These are phyloP conservation scores for Aspergillus leporis DNA, from an alignment of 495 filamentous ascomycete species.

Conservation along the genomic window DNA sequence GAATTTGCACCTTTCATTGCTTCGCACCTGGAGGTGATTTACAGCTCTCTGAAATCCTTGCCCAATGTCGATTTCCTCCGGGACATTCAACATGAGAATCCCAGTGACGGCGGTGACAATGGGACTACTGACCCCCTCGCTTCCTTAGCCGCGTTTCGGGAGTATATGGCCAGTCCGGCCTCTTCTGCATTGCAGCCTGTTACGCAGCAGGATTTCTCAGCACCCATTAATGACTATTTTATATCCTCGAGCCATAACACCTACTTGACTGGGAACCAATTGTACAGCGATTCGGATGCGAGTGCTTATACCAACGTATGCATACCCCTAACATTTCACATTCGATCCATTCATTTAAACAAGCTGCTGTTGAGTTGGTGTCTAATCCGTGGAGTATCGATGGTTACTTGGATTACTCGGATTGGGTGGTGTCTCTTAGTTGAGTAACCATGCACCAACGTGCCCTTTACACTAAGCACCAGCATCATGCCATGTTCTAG, in stretches of 20 bases:
- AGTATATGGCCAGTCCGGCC: slow-evolving; percentile 60
- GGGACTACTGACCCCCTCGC: slow-evolving; percentile 22
- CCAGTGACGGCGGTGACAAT: not conserved
- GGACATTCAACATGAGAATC: slow-evolving; percentile 29
- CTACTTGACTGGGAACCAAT: slow-evolving; percentile 88
- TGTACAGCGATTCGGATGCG: slow-evolving; percentile 78
- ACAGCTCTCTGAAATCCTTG: slow-evolving; percentile 24
- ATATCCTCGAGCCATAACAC: slow-evolving; percentile 95
- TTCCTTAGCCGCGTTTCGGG: slow-evolving; percentile 52
- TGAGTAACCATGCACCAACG: slow-evolving; percentile 2
- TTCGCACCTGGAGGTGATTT: slow-evolving; percentile 35
- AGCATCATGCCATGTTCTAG: not conserved
- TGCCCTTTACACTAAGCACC: slow-evolving; percentile 2
- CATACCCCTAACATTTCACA: slow-evolving; percentile 9
- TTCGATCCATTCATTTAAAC: not conserved
- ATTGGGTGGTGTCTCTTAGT: not conserved
- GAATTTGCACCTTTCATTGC: slow-evolving; percentile 32
- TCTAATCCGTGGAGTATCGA: not conserved
- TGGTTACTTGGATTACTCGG: slow-evolving; percentile 7
- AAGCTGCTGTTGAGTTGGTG: not conserved
- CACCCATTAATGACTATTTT: slow-evolving; percentile 83
- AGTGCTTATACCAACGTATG: slow-evolving; percentile 81
- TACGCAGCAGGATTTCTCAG: slow-evolving; percentile 51
- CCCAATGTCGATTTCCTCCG: slow-evolving; percentile 23
- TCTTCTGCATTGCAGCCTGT: slow-evolving; percentile 44